A percentile compares a stretch with the other conserved stretches of the same genome.
phyloP scores from a whole-genome alignment of 2,329 filamentous ascomycete genomes.

The Trichoderma atroviride region DNA sequence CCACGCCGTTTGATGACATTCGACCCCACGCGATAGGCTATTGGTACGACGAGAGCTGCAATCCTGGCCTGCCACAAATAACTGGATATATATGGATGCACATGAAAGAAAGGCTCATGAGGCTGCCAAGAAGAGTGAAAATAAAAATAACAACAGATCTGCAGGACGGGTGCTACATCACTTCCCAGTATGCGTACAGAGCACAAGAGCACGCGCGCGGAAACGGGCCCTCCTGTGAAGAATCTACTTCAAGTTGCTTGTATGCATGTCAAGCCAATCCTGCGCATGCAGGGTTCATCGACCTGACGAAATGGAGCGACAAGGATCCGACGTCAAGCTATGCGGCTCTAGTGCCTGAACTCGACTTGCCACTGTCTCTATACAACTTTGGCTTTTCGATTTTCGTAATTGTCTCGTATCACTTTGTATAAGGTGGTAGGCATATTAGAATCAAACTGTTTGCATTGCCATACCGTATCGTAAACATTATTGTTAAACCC shows the following conservation, averaged over 20 bases:
- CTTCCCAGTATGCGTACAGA: background rate
- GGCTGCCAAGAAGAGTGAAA: background rate
- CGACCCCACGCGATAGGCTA: background rate
- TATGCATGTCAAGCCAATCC: background rate
- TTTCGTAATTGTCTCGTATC: background rate
- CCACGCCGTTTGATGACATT: background rate
- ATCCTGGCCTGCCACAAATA: background rate
- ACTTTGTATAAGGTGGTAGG: background rate
- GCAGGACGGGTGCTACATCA: background rate
- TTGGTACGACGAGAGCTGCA: background rate
- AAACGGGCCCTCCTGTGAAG: background rate
- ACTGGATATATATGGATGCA: background rate
- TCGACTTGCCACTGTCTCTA: background rate
- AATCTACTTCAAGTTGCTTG: background rate
- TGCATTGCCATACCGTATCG: background rate
- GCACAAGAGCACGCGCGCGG: background rate
- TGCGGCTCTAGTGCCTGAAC: background rate
- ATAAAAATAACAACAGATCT: no score
- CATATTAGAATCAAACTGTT: background rate
- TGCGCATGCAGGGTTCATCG: background rate
- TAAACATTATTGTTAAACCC: background rate
- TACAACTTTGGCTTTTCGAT: background rate
- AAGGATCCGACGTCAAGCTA: background rate
- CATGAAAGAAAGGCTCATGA: background rate
- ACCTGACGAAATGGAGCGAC: slow-evolving; percentile 1